Evolutionary conservation across 2,329 filamentous ascomycete genomes (phyloP).

Genomic region (Pseudocercospora vitis): DNA sequence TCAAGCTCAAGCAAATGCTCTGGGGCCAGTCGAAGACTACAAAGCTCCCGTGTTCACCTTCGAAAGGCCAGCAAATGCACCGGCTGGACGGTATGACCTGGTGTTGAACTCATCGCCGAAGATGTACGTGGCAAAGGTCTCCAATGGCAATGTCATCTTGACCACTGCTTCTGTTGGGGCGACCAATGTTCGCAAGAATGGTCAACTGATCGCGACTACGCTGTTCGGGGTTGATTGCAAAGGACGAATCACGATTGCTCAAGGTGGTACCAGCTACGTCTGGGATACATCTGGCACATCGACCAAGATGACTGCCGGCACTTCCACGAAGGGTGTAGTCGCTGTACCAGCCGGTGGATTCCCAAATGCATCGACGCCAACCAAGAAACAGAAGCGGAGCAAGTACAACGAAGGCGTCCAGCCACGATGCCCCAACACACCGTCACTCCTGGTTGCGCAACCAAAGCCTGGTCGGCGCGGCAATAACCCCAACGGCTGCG

Average conservation of each 20-base stretch:
- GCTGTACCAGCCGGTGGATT: neutral
- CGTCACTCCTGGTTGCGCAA: neutral
- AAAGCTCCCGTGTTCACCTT: constrained; percentile 9
- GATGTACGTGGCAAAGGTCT: constrained; percentile 11
- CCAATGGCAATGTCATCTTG: constrained; percentile 8
- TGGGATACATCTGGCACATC: constrained; percentile 9
- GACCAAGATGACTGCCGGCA: constrained; percentile 3
- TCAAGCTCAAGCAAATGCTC: constrained; percentile 12
- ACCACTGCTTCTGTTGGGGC: constrained; percentile 11
- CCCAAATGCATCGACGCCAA: neutral
- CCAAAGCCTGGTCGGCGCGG: neutral
- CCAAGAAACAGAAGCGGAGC: neutral
- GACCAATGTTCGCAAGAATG: neutral
- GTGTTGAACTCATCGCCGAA: constrained; percentile 4
- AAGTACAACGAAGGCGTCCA: constrained; percentile 3
- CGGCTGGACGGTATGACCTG: constrained; percentile 12
- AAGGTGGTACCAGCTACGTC: neutral
- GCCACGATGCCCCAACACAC: constrained; percentile 3
- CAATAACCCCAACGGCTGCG: constrained; percentile 7
- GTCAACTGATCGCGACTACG: constrained; percentile 9
- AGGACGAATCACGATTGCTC: constrained; percentile 9
- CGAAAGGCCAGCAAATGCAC: constrained; percentile 4
- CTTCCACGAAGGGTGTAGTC: neutral
- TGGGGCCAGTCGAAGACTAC: constrained; percentile 10
- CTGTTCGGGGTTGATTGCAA: constrained; percentile 15